Base-by-base conservation (phyloP, 129 eudicot genomes). In the Scalesia atractyloides region DNA sequence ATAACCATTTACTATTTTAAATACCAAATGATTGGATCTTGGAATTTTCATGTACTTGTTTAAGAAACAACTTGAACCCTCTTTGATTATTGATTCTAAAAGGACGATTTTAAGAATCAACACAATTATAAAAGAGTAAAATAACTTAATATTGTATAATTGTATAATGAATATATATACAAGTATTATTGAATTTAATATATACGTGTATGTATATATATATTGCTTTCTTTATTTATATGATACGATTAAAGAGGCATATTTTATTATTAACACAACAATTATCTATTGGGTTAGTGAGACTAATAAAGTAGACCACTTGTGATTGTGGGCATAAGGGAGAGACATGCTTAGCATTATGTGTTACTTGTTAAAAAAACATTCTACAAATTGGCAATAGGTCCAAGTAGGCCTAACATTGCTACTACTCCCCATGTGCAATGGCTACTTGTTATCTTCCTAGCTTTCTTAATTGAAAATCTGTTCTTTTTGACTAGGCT, bases 341-440 rank as follows among this genome's bases (percentile, higher is more conserved):
- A 13, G 48, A 68, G 66, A 47, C 75, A 76, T 68, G 81, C 69
- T 68, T 76, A 19, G 64, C 81, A 77, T 77, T 60, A 64, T 53
- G 65, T 64, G 56, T 64, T 74, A 51, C 64, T 64, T 74, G 26
- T 59, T 43, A 58, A 8, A 22, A 22, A 51, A 9, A 22, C 43
- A 47, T 48, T 22, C 72, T 48, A 67, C 30, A 19, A 18, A 6
- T 50, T 64, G 62, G 43, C 74, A 59, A 47, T 65, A 58, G 75
- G 68, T 76, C 74, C 64, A 68, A 76, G 64, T 68, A 68, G 81
- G 75, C 52, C 33, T 30, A 17, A 2, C 61, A 50, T 6, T 61
- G 50, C 47, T 49, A 46, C 48, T 22, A 14, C 44, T 17, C 26
- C 37, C 70, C 63, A 18, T 48, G 50, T 33, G 19, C 57, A 15